These are phyloP conservation scores for Sphagnurus paluster DNA, from an alignment of 1,284 basidiomycete species.

Conservation along the genomic window DNA sequence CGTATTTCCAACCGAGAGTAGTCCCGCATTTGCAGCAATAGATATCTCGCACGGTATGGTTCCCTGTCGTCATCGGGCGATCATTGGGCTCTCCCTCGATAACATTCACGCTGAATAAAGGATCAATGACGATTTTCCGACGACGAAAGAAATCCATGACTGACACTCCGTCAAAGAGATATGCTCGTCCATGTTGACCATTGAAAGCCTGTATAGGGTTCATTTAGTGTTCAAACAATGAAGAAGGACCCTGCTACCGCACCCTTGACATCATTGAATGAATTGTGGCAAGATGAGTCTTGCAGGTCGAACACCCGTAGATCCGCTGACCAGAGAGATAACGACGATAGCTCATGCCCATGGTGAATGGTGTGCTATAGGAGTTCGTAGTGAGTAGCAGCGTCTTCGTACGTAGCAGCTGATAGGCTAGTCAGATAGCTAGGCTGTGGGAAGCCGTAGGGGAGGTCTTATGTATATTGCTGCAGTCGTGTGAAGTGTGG, in stretches of 20 bases:
- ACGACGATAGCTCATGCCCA: conserved; percentile 89
- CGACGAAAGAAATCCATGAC: conserved; percentile 31
- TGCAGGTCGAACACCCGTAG: conserved; percentile 89
- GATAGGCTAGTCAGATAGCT: conserved; percentile 5
- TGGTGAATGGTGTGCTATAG: conserved; percentile 31
- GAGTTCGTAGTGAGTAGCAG: conserved; percentile 2
- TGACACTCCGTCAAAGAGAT: conserved; percentile 91
- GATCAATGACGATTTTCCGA: conserved; percentile 13
- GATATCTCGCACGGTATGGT: conserved; percentile 95
- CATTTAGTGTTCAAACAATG: conserved; percentile 9
- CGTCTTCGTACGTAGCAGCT: background rate
- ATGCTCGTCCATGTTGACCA: conserved; percentile 93
- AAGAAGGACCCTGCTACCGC: conserved; percentile 27
- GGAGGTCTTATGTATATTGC: conserved; percentile 13
- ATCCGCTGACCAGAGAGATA: conserved; percentile 89
- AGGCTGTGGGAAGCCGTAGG: conserved; percentile 1
- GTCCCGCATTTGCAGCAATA: conserved; percentile 88
- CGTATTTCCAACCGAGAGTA: conserved; percentile 97
- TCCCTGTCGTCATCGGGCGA: conserved; percentile 94
- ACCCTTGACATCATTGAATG: conserved; percentile 93
- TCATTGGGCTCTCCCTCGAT: conserved; percentile 87
- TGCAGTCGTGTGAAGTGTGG: conserved; percentile 12
- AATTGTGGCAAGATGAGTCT: conserved; percentile 90
- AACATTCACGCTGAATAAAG: conserved; percentile 75
- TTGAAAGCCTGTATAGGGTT: conserved; percentile 73